phyloP scores from a whole-genome alignment of 306 rosid species.

The Quercus gilva region DNA sequence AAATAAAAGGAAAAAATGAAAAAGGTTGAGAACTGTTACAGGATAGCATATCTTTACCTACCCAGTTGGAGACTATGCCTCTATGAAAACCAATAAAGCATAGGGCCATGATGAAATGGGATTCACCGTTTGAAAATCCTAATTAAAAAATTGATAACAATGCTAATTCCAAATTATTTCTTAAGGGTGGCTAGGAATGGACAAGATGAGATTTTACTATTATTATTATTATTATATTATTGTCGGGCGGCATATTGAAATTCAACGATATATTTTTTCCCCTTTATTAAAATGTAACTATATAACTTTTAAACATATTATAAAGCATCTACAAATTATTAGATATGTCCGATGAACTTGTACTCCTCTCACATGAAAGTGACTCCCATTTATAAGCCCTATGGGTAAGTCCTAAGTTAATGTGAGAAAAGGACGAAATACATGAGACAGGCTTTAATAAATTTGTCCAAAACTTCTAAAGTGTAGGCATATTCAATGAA shows the following conservation, averaged over 20 bases:
- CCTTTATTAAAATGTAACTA: too few relatives aligned
- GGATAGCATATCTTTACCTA: not conserved
- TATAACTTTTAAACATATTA: too few relatives aligned
- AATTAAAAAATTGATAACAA: not conserved
- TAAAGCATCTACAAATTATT: too few relatives aligned
- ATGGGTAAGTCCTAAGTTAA: too few relatives aligned
- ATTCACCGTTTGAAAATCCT: slow-evolving; percentile 2
- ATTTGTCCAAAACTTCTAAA: too few relatives aligned
- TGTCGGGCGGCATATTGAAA: not conserved
- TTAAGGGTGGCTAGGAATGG: not conserved
- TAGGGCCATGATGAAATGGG: not conserved
- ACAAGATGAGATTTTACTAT: not conserved
- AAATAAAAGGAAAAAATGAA: not conserved
- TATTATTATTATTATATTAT: not conserved
- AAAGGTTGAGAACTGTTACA: not conserved
- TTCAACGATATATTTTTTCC: not conserved
- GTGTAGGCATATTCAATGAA: too few relatives aligned
- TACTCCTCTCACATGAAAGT: too few relatives aligned
- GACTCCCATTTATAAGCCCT: too few relatives aligned
- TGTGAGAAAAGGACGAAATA: too few relatives aligned
- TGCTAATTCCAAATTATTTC: not conserved
- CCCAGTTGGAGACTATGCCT: too few relatives aligned
- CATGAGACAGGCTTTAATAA: too few relatives aligned
- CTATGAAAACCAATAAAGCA: not conserved
- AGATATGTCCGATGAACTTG: too few relatives aligned